phyloP scores from a whole-genome alignment of 805 yeast species.

The Yamadazyma akitaensis region DNA sequence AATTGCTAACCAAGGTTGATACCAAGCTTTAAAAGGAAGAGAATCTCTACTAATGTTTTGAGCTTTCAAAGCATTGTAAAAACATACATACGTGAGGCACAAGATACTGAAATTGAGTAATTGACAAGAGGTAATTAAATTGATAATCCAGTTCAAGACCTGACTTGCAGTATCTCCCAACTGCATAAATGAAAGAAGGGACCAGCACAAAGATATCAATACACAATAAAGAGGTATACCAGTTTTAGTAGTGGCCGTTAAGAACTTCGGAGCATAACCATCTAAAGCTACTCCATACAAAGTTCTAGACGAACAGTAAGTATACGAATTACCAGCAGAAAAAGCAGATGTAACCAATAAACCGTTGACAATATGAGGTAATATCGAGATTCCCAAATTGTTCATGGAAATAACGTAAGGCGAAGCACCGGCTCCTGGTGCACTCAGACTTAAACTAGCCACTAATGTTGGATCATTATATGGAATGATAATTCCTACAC shows the following conservation, averaged over 20 bases:
- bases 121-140: constrained; percentile 30
- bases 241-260: constrained; percentile 41
- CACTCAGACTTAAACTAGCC: constrained; percentile 54
- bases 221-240: constrained; percentile 50
- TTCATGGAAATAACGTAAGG: constrained; percentile 51
- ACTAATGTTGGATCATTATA: constrained; percentile 61
- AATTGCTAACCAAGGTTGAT: constrained; percentile 36
- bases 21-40: constrained; percentile 35
- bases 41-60: constrained; percentile 33
- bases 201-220: constrained; percentile 46
- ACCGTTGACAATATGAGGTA: constrained; percentile 46
- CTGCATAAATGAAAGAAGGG: constrained; percentile 64
- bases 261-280: constrained; percentile 45
- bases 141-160: constrained; percentile 35
- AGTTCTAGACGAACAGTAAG: constrained; percentile 46
- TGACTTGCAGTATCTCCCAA: constrained; percentile 30
- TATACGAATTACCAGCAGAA: constrained; percentile 49
- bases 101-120: constrained; percentile 27
- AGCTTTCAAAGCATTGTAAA: constrained; percentile 43
- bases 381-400: constrained; percentile 41
- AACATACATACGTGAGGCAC: constrained; percentile 55
- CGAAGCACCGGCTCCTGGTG: constrained; percentile 62
- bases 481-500: constrained; percentile 75
- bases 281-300: constrained; percentile 45
- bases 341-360: constrained; percentile 42